Conservation (phyloP, 176 grass and related monocot species). For the Themeda triandra region DNA sequence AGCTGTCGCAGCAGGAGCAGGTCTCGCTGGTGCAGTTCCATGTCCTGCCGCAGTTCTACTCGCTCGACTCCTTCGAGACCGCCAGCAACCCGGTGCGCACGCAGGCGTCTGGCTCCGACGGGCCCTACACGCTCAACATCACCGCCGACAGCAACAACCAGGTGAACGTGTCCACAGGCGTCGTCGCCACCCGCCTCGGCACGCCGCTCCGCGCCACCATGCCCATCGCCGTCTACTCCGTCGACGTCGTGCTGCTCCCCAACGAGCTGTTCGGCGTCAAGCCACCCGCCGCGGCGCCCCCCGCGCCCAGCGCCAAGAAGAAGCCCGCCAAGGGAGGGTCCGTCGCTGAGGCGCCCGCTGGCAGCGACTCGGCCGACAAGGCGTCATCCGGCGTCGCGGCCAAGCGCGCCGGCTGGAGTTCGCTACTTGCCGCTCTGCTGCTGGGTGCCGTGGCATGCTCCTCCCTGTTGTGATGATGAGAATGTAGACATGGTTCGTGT, state of each 20-base stretch:
- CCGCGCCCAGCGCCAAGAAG: constrained; percentile 12
- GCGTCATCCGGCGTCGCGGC: background rate
- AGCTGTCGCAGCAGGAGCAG: constrained; percentile 61
- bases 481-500: background rate
- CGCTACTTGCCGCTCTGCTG: background rate
- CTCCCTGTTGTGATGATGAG: background rate
- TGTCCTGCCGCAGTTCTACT: constrained; percentile 63
- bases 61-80: constrained; percentile 55
- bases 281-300: constrained; percentile 42
- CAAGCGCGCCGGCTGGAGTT: constrained; percentile 21
- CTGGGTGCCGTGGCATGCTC: background rate
- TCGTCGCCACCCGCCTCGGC: constrained; percentile 45
- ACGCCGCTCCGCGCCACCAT: constrained; percentile 4
- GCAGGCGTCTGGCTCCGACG: constrained; percentile 68
- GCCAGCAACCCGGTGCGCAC: constrained; percentile 82
- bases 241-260: constrained; percentile 69
- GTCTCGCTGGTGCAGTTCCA: constrained; percentile 73
- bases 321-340: constrained; percentile 39
- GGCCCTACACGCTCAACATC: constrained; percentile 73
- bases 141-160: constrained; percentile 45
- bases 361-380: background rate
- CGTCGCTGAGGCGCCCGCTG: constrained; percentile 7
- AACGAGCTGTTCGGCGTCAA: constrained; percentile 68
- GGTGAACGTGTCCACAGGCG: constrained; percentile 80
- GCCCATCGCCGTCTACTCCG: constrained; percentile 76